Evolutionary conservation across 139 green algal genomes (phyloP).

Genomic region (Edaphochlamys debaryana): DNA sequence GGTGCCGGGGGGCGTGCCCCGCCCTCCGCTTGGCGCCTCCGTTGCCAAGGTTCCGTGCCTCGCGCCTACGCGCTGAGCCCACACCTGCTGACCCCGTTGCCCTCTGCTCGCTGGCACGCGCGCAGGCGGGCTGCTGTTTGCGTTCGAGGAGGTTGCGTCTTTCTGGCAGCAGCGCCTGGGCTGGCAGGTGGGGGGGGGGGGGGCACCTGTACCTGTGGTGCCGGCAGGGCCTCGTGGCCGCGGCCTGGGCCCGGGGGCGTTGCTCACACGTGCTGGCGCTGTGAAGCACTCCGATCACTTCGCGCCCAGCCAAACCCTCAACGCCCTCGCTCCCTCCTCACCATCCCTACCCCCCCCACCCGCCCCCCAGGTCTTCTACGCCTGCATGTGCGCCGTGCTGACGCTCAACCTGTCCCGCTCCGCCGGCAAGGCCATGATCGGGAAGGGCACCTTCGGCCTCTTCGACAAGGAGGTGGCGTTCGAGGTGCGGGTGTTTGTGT

Average conservation of each 20-base stretch:
- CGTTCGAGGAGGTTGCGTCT: slow-evolving; percentile 88
- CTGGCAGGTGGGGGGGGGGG: slow-evolving; percentile 77
- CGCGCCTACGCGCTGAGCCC: neutral
- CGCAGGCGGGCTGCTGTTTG: slow-evolving; percentile 87
- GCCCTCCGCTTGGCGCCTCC: too few species aligned
- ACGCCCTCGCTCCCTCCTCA: neutral
- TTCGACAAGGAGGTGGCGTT: slow-evolving; percentile 61
- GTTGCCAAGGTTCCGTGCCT: neutral
- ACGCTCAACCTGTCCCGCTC: slow-evolving; percentile 75
- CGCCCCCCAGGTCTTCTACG: slow-evolving; percentile 65
- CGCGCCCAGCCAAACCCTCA: too few species aligned
- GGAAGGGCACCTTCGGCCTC: slow-evolving; percentile 61
- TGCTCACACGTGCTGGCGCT: too few species aligned
- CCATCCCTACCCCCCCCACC: neutral
- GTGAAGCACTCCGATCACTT: too few species aligned
- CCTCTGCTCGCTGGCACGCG: too few species aligned
- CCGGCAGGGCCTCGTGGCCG: too few species aligned
- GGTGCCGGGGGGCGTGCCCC: too few species aligned
- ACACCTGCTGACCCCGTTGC: too few species aligned
- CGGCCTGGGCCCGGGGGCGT: too few species aligned
- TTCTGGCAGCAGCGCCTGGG: slow-evolving; percentile 85
- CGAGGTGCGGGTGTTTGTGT: slow-evolving; percentile 42
- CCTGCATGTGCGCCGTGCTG: slow-evolving; percentile 80
- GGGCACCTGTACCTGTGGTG: too few species aligned
- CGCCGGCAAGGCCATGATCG: slow-evolving; percentile 60